Conservation (phyloP, 441 rosid species). For the Gossypium schwendimanii region DNA sequence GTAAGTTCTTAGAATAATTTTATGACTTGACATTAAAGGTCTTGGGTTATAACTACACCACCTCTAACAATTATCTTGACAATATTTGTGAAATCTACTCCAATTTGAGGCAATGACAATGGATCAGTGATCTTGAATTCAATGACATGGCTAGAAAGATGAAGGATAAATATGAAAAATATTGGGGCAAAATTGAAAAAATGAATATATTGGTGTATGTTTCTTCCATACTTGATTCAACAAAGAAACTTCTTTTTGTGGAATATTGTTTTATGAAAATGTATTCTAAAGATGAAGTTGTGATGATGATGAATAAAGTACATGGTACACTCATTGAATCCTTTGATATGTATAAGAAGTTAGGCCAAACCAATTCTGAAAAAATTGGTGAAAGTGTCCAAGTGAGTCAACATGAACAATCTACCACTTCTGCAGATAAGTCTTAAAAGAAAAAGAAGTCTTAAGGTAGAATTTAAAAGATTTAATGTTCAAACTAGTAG, state of each 20-base stretch:
- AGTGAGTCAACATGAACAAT: background rate
- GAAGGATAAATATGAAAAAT: background rate
- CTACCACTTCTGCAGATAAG: background rate
- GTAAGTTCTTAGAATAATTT: background rate
- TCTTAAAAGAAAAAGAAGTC: background rate
- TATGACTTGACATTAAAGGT: background rate
- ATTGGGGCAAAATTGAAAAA: too few relatives aligned
- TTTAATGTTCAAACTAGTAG: background rate
- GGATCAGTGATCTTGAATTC: background rate
- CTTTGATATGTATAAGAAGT: background rate
- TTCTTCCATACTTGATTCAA: background rate
- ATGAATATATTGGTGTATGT: background rate
- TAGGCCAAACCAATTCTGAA: background rate
- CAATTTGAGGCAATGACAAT: background rate
- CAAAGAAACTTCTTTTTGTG: background rate
- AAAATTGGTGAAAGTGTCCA: background rate
- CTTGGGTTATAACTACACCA: background rate
- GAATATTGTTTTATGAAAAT: background rate
- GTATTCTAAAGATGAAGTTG: background rate
- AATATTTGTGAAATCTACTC: background rate
- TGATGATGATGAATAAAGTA: background rate
- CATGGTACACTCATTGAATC: background rate
- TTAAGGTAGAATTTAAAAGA: background rate
- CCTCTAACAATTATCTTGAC: background rate
- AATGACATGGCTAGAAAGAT: background rate